Conservation (phyloP, 108 stramenopile genomes). For the Nitzschia palea region DNA sequence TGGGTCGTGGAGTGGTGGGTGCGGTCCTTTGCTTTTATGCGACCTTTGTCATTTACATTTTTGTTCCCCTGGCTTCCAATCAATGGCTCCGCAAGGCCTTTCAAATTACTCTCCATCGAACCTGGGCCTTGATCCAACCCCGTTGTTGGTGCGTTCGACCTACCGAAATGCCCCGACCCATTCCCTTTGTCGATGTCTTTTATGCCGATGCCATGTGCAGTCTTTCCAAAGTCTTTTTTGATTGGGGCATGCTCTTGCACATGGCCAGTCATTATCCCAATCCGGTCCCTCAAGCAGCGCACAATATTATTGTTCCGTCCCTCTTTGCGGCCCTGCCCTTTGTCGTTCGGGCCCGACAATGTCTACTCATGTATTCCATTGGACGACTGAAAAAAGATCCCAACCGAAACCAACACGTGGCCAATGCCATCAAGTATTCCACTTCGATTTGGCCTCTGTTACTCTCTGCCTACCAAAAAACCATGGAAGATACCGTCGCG, state of each 20-base stretch:
- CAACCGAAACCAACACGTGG: constrained; percentile 67
- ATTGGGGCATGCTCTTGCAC: constrained; percentile 86
- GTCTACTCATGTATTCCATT: constrained; percentile 78
- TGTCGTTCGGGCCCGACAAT: constrained; percentile 82
- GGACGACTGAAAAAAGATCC: constrained; percentile 66
- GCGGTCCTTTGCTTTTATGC: constrained; percentile 76
- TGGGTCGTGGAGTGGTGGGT: constrained; percentile 65
- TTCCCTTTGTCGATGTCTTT: constrained; percentile 87
- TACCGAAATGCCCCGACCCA: constrained; percentile 43
- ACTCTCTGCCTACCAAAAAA: constrained; percentile 78
- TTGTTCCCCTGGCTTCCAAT: constrained; percentile 56
- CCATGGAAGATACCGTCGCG: constrained; percentile 34
- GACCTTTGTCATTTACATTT: constrained; percentile 51
- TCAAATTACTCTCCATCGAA: constrained; percentile 55
- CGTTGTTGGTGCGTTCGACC: constrained; percentile 56
- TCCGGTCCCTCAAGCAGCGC: constrained; percentile 57
- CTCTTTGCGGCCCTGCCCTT: constrained; percentile 74
- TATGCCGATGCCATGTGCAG: constrained; percentile 88
- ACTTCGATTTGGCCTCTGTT: constrained; percentile 74
- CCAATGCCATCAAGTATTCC: constrained; percentile 85
- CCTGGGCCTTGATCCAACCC: constrained; percentile 71
- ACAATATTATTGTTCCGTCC: constrained; percentile 76
- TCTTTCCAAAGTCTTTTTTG: constrained; percentile 83
- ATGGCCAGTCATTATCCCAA: constrained; percentile 80
- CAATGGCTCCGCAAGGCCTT: constrained; percentile 64